Percentiles rank a stretch among this genome's conserved stretches.
Evolutionary conservation across 306 rosid species (phyloP).

Genomic region (Rosa rugosa): DNA sequence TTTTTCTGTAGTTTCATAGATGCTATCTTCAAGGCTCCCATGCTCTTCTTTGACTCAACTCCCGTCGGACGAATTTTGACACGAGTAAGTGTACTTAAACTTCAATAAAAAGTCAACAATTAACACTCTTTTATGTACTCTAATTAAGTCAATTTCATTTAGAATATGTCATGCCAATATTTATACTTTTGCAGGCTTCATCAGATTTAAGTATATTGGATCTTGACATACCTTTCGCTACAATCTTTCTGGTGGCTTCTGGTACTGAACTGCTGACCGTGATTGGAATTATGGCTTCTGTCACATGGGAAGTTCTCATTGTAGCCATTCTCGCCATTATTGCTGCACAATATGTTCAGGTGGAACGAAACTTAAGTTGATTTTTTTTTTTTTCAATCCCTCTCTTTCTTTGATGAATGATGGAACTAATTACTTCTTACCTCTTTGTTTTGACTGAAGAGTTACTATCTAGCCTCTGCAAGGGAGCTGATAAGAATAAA

Average conservation of each 20-base stretch:
- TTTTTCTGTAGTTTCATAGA: conserved; percentile 59
- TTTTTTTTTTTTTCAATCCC: not conserved
- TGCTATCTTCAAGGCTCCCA: conserved; percentile 77
- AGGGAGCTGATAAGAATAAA: conserved; percentile 76
- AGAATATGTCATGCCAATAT: not conserved
- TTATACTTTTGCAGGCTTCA: conserved; percentile 57
- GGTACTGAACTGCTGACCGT: conserved; percentile 34
- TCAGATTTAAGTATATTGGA: conserved; percentile 74
- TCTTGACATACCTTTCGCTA: conserved; percentile 62
- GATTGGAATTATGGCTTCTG: conserved; percentile 53
- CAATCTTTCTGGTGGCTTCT: conserved; percentile 30
- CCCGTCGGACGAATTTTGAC: conserved; percentile 79
- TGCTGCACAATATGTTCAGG: conserved; percentile 58
- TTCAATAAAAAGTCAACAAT: not conserved
- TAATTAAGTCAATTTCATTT: not conserved
- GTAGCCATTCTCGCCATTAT: conserved; percentile 54
- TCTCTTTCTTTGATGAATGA: not conserved
- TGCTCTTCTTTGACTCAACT: conserved; percentile 81
- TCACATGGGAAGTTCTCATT: conserved; percentile 82
- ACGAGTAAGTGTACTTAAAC: conserved; percentile 45
- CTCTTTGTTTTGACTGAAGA: conserved; percentile 28
- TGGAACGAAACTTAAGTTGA: not conserved
- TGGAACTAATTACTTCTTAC: not conserved
- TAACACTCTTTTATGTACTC: not conserved
- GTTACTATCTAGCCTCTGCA: conserved; percentile 66